Evolutionary conservation across 2,329 filamentous ascomycete species (phyloP), one percentile per base, ranked within the genome.

Genomic region (Didymella glomerata): DNA sequence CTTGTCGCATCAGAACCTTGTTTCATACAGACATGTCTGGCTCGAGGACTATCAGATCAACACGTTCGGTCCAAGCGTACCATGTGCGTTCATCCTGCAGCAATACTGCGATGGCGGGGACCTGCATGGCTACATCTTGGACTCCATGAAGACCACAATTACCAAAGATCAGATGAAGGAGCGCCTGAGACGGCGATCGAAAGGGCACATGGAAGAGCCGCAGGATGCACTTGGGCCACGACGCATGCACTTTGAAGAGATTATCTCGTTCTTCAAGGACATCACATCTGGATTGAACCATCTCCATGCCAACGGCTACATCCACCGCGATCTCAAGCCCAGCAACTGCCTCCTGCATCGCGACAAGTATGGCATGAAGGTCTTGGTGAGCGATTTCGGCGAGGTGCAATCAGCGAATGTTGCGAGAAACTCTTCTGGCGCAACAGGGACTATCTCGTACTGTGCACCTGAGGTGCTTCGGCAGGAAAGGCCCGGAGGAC

Each of bases 11-110:
- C 91, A 93, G 57, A 99, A 99, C 63, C 83, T 99, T 9, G 95
- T 99, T 1, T 96, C 93, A 0, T 99, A 99, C 76, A 90, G 94
- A 7, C 95, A 98, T 78, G 95, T 97, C 30, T 99, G 95, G 95
- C 84, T 99, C 16, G 94, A 99, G 76, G 90, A 97, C 75, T 89
- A 90, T 52, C 87, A 90, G 66, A 86, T 96, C 51, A 94, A 86
- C 63, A 89, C 68, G 7, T 99, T 99, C 75, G 91, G 93, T 0
- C 95, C 96, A 0, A 92, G 88, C 54, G 93, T 99, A 1, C 93
- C 93, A 11, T 98, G 94, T 70, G 93, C 94, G 4, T 99, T 97
- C 75, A 99, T 99, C 57, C 84, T 99, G 8, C 95, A 99, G 74
- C 93, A 99, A 73, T 99, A 97, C 71, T 99, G 96, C 80, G 98